Percentiles rank a stretch among this genome's conserved stretches.
phyloP scores from a whole-genome alignment of 805 yeast genomes.

The Myxozyma mucilagina region DNA sequence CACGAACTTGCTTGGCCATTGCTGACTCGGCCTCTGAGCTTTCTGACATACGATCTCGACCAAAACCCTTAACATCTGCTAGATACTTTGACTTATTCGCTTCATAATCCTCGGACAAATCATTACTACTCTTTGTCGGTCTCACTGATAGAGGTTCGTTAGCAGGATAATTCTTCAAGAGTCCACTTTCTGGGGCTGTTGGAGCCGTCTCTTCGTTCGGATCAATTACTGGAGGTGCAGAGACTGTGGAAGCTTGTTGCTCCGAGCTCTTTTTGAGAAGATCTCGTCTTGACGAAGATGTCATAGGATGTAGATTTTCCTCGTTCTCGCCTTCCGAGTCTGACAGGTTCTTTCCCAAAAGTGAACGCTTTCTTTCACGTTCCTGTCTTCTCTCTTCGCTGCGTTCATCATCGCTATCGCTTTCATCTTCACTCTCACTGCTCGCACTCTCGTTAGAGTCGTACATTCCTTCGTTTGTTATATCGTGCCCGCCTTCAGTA shows the following conservation, averaged over 20 bases:
- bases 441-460: conserved; percentile 13
- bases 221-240: background rate
- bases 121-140: background rate
- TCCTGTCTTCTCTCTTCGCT: background rate
- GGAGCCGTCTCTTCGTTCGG: conserved; percentile 3
- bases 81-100: background rate
- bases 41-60: conserved; percentile 23
- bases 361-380: background rate
- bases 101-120: background rate
- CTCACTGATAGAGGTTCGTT: background rate
- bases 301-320: background rate
- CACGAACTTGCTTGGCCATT: conserved; percentile 14
- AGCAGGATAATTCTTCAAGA: background rate
- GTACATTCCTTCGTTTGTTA: conserved; percentile 16
- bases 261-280: background rate
- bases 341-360: background rate
- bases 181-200: background rate
- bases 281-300: background rate
- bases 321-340: background rate
- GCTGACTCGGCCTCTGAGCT: conserved; percentile 16
- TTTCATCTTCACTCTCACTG: conserved; percentile 9
- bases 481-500: background rate
- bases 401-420: conserved; percentile 5
- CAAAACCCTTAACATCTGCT: conserved; percentile 25
- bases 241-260: background rate